phyloP scores from a whole-genome alignment of 1,139 yeast species.

The Yamadazyma blattariae region DNA sequence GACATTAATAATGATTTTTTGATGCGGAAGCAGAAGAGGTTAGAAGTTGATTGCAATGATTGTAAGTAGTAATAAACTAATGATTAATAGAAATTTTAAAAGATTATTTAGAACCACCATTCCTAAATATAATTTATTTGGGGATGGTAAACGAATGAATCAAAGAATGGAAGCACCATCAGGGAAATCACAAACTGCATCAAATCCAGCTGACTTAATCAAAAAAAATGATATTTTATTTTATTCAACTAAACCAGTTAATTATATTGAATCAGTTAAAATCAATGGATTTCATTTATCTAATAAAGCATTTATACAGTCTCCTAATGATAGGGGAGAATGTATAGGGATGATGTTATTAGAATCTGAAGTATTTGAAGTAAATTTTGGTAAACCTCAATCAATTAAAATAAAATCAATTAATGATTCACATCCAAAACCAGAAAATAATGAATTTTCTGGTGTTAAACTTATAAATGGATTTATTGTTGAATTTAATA shows the following conservation, averaged over 20 bases:
- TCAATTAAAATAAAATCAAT: background rate
- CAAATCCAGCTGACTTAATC: conserved; percentile 46
- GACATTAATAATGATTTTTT: too few species aligned
- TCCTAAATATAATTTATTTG: conserved; percentile 20
- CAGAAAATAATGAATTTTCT: conserved; percentile 10
- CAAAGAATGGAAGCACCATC: conserved; percentile 29
- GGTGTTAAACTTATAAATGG: conserved; percentile 29
- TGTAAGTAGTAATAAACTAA: too few species aligned
- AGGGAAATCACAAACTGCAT: conserved; percentile 37
- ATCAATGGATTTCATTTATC: conserved; percentile 41
- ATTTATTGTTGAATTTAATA: conserved; percentile 41
- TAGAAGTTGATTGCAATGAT: too few species aligned
- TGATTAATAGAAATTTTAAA: background rate
- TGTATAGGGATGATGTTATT: conserved; percentile 57
- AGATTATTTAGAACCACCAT: background rate
- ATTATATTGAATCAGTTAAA: conserved; percentile 44
- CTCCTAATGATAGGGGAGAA: conserved; percentile 45
- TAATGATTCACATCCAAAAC: background rate
- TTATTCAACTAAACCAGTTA: conserved; percentile 42
- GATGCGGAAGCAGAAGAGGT: too few species aligned
- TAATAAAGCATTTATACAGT: conserved; percentile 35
- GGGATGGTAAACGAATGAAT: conserved; percentile 25
- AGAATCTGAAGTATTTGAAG: conserved; percentile 62
- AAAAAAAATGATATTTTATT: conserved; percentile 44
- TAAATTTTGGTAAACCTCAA: conserved; percentile 36